Percentiles rank a stretch among this genome's conserved stretches.
These are phyloP conservation scores for Lyophyllum semitale DNA, from an alignment of 768 basidiomycete species.

Conservation along the genomic window DNA sequence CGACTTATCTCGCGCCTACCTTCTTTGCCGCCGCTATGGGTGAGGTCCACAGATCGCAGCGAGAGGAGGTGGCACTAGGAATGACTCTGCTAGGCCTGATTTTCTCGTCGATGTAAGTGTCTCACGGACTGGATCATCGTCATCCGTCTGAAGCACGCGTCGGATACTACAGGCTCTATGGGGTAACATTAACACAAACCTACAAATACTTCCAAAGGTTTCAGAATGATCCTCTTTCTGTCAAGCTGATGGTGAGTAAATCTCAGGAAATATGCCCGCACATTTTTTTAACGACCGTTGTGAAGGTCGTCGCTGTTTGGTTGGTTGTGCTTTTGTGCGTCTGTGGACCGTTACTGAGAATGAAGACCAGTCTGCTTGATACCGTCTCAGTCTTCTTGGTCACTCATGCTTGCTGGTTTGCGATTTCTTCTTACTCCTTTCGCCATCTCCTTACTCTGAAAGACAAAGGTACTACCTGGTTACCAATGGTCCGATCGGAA, in stretches of 20 bases:
- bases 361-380: conserved; percentile 25
- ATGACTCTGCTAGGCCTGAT: conserved; percentile 35
- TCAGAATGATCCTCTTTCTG: conserved; percentile 24
- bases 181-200: conserved; percentile 32
- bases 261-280: background rate
- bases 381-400: conserved; percentile 30
- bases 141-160: background rate
- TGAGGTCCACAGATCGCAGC: conserved; percentile 18
- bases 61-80: conserved; percentile 28
- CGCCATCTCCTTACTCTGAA: background rate
- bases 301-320: conserved; percentile 25
- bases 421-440: background rate
- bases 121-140: background rate
- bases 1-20: background rate
- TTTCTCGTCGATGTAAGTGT: conserved; percentile 31
- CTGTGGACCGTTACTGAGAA: background rate
- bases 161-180: conserved; percentile 24
- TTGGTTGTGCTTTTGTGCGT: conserved; percentile 6
- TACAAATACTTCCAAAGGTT: conserved; percentile 34
- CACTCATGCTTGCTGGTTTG: conserved; percentile 30
- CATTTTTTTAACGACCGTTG: background rate
- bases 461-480: conserved; percentile 28
- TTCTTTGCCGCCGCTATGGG: background rate
- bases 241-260: conserved; percentile 28
- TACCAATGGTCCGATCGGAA: conserved; percentile 17